Conservation (phyloP, 176 grass and related monocot species). For the Rhynchospora tenuis region DNA sequence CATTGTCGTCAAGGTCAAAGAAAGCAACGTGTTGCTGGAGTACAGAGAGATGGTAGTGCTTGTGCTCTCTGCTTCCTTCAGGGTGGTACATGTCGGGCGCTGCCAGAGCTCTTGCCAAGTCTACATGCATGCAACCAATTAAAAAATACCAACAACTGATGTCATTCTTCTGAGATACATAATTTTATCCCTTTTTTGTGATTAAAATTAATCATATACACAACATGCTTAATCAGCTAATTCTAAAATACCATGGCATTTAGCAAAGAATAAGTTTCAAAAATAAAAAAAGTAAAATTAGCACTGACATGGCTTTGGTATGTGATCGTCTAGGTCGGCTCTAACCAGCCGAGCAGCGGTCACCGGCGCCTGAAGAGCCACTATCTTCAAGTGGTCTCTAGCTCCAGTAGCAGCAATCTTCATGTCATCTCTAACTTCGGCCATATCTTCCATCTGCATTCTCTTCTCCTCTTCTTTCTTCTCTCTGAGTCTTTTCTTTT, state of each 20-base stretch:
- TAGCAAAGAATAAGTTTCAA: background rate
- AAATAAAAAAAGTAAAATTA: background rate
- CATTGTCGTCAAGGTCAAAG: constrained; percentile 37
- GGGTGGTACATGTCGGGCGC: constrained; percentile 47
- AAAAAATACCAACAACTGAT: background rate
- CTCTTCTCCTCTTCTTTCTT: background rate
- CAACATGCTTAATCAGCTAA: too few relatives aligned
- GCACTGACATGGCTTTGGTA: constrained; percentile 11
- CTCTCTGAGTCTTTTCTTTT: background rate
- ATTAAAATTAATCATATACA: too few relatives aligned
- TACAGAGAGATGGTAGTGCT: constrained; percentile 31
- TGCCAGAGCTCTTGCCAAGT: constrained; percentile 35
- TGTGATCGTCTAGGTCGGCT: constrained; percentile 19
- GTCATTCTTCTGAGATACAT: background rate
- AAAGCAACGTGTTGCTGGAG: constrained; percentile 39
- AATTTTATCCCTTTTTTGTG: too few relatives aligned
- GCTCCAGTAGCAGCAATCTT: background rate
- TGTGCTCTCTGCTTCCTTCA: constrained; percentile 42
- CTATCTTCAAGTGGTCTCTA: constrained; percentile 17
- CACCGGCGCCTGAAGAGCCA: constrained; percentile 17
- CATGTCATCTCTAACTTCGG: background rate
- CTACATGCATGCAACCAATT: constrained; percentile 8
- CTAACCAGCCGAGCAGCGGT: background rate
- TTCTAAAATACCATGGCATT: background rate
- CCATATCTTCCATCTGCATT: background rate